Conservation (phyloP, 106 monocot species). For the Platanthera guangdongensis region DNA sequence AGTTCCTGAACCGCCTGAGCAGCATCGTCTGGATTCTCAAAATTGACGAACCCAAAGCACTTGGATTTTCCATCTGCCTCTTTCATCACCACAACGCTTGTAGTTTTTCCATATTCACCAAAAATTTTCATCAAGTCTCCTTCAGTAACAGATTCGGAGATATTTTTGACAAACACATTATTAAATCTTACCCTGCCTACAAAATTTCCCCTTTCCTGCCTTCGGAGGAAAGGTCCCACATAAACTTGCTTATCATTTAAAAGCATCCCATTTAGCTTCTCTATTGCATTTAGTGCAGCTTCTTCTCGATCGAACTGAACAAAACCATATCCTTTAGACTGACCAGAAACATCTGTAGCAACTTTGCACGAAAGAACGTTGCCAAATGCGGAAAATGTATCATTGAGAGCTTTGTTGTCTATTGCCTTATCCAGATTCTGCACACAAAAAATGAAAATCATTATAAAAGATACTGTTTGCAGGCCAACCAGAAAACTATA, state of each 20-base stretch:
- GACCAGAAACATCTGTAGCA: slow-evolving; percentile 47
- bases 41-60: slow-evolving; percentile 76
- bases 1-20: slow-evolving; percentile 56
- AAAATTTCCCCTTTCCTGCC: slow-evolving; percentile 55
- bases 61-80: slow-evolving; percentile 62
- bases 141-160: slow-evolving; percentile 50
- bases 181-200: slow-evolving; percentile 36
- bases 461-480: background rate
- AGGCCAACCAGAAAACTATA: background rate
- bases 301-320: slow-evolving; percentile 70
- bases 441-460: background rate
- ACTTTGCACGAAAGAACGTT: slow-evolving; percentile 61
- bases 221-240: slow-evolving; percentile 67
- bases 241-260: slow-evolving; percentile 62
- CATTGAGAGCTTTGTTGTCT: slow-evolving; percentile 76
- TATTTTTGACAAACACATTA: slow-evolving; percentile 72
- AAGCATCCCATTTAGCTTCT: slow-evolving; percentile 63
- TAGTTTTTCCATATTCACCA: slow-evolving; percentile 48
- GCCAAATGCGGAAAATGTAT: slow-evolving; percentile 65
- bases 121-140: slow-evolving; percentile 42
- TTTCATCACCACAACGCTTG: slow-evolving; percentile 65
- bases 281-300: slow-evolving; percentile 55
- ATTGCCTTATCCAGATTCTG: slow-evolving; percentile 93
- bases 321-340: slow-evolving; percentile 78
- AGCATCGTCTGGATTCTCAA: slow-evolving; percentile 65